These are phyloP conservation scores for Clavispora vitiphila DNA, from an alignment of 805 yeast species.

Conservation along the genomic window DNA sequence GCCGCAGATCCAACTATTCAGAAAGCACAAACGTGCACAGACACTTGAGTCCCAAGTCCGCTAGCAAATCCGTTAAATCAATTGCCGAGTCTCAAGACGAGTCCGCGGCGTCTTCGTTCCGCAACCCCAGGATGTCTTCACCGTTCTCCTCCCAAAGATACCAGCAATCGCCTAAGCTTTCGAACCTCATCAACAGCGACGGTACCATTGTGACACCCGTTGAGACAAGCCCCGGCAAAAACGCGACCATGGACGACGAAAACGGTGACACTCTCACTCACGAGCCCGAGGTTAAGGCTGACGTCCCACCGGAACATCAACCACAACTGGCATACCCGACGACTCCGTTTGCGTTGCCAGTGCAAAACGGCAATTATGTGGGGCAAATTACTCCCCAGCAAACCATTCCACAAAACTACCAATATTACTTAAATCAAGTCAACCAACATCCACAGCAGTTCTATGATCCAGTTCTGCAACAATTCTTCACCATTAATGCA, in stretches of 20 bases:
- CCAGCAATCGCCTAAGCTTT: conserved; percentile 31
- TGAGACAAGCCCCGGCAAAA: conserved; percentile 19
- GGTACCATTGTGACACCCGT: conserved; percentile 41
- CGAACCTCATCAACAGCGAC: conserved; percentile 41
- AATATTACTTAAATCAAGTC: conserved; percentile 18
- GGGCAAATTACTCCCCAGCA: conserved; percentile 12
- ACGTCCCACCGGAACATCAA: neutral
- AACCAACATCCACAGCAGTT: conserved; percentile 35
- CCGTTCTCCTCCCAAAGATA: conserved; percentile 33
- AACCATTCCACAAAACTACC: conserved; percentile 15
- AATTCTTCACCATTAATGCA: conserved; percentile 36
- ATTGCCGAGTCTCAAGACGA: neutral
- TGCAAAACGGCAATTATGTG: conserved; percentile 2
- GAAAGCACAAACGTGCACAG: conserved; percentile 5
- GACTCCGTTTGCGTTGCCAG: neutral
- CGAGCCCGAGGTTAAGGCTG: neutral
- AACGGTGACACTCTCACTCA: conserved; percentile 1
- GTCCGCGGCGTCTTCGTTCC: conserved; percentile 14
- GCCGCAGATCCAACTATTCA: conserved; percentile 3
- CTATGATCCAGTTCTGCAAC: conserved; percentile 42
- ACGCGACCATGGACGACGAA: conserved; percentile 4
- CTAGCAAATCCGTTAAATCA: conserved; percentile 4
- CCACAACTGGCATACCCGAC: neutral
- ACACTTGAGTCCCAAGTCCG: conserved; percentile 3
- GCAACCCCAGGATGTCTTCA: conserved; percentile 28